phyloP scores from a whole-genome alignment of 2,329 filamentous ascomycete species.

The Calycina marina region DNA sequence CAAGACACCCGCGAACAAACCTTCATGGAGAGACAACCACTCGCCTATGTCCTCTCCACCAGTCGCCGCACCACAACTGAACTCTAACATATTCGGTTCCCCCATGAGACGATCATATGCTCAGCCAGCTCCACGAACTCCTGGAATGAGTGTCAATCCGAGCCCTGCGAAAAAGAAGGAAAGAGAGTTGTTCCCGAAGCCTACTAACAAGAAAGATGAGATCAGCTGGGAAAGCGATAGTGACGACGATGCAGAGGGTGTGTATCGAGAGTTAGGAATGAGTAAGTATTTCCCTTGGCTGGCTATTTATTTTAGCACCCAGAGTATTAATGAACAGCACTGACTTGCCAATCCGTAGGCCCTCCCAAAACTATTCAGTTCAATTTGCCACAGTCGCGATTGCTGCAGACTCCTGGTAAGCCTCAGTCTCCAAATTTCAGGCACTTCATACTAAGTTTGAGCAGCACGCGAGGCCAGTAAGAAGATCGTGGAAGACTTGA shows the following conservation, averaged over 20 bases:
- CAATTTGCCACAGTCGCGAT: conserved; percentile 58
- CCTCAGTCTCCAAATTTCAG: conserved; percentile 3
- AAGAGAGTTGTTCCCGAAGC: conserved; percentile 32
- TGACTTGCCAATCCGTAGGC: conserved; percentile 1
- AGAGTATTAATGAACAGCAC: background rate
- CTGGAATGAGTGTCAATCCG: conserved; percentile 68
- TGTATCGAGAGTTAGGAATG: conserved; percentile 49
- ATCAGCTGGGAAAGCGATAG: conserved; percentile 59
- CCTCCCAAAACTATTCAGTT: conserved; percentile 92
- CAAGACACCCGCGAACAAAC: conserved; percentile 19
- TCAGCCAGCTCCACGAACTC: conserved; percentile 42
- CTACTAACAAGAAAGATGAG: conserved; percentile 30
- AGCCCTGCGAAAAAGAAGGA: conserved; percentile 48
- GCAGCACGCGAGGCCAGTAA: conserved; percentile 65
- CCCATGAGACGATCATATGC: conserved; percentile 36
- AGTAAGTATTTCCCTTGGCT: conserved; percentile 36
- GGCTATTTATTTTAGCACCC: too few species aligned
- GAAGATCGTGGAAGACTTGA: conserved; percentile 66
- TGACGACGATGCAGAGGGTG: conserved; percentile 40
- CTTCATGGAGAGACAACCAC: conserved; percentile 19
- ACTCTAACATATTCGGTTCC: conserved; percentile 74
- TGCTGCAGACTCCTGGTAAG: conserved; percentile 68
- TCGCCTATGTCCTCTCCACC: conserved; percentile 54
- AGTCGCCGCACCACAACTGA: conserved; percentile 65
- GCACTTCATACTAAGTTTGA: too few species aligned